A percentile compares a stretch with the other conserved stretches of the same genome.
phyloP scores from a whole-genome alignment of 2,329 filamentous ascomycete genomes.

The Macroventuria anomochaeta region DNA sequence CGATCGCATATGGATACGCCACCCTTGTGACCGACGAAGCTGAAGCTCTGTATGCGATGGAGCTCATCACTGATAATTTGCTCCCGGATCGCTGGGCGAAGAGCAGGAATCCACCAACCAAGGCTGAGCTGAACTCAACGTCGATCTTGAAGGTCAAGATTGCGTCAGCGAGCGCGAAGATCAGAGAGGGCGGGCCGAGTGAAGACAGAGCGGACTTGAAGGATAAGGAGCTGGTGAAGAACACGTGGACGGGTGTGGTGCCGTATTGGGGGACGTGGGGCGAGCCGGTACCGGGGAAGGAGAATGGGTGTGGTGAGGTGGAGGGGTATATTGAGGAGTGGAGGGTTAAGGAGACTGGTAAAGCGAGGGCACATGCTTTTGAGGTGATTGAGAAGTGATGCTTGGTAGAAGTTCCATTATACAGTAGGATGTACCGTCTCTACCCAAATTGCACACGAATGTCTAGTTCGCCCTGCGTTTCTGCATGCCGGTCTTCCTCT shows the following conservation, averaged over 20 bases:
- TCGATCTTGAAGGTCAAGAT: slow-evolving; percentile 38
- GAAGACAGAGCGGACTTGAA: slow-evolving; percentile 45
- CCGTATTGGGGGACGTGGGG: slow-evolving; percentile 45
- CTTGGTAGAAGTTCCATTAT: too few relatives aligned
- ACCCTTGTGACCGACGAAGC: slow-evolving; percentile 26
- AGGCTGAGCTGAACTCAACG: slow-evolving; percentile 39
- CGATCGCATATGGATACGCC: slow-evolving; percentile 41
- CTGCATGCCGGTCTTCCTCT: slow-evolving; percentile 61
- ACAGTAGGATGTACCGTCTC: too few relatives aligned
- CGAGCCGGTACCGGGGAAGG: slow-evolving; percentile 35
- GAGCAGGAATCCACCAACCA: slow-evolving; percentile 37
- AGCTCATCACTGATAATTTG: slow-evolving; percentile 43
- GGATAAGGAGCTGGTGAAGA: slow-evolving; percentile 29
- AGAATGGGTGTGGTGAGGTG: slow-evolving; percentile 58
- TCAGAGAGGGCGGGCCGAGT: slow-evolving; percentile 40
- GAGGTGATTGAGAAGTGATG: slow-evolving; percentile 28
- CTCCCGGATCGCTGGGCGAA: slow-evolving; percentile 42
- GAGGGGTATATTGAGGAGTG: slow-evolving; percentile 66
- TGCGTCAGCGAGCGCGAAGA: slow-evolving; percentile 42
- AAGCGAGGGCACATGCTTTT: slow-evolving; percentile 31
- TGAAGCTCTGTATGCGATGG: slow-evolving; percentile 42
- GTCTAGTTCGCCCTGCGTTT: slow-evolving; percentile 28
- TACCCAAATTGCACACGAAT: too few relatives aligned
- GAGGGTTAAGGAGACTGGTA: slow-evolving; percentile 35
- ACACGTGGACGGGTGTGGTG: slow-evolving; percentile 47